Evolutionary conservation across 225 moss, liverwort and hornwort species (phyloP).

Genomic region (Neckera pumila): DNA sequence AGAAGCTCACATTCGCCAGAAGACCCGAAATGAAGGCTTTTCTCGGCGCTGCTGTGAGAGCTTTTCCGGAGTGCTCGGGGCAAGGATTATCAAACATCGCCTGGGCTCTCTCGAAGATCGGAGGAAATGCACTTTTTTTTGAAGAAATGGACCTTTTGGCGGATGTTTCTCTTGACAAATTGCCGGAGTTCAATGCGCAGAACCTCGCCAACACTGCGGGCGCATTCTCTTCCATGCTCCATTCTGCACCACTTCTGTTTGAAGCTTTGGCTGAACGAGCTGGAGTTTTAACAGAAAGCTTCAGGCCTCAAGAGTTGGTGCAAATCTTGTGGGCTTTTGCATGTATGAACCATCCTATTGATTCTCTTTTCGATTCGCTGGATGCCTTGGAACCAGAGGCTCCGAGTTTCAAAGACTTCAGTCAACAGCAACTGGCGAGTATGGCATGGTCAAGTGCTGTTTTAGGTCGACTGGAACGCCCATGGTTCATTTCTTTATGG

Average conservation of each 20-base stretch:
- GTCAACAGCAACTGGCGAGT: constrained; percentile 63
- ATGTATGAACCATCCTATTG: constrained; percentile 48
- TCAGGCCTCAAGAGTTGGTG: constrained; percentile 73
- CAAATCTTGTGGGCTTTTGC: constrained; percentile 95
- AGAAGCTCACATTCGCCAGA: constrained; percentile 65
- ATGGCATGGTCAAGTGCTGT: constrained; percentile 87
- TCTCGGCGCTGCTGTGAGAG: constrained; percentile 38
- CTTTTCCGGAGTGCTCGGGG: constrained; percentile 47
- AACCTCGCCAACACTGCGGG: constrained; percentile 78
- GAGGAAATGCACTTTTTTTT: constrained; percentile 52
- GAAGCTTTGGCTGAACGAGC: constrained; percentile 40
- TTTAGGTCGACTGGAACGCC: constrained; percentile 43
- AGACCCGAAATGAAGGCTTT: constrained; percentile 46
- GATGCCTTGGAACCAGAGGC: constrained; percentile 17
- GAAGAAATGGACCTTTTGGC: constrained; percentile 71
- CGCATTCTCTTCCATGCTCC: constrained; percentile 82
- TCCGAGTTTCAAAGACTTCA: constrained; percentile 21
- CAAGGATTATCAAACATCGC: constrained; percentile 86
- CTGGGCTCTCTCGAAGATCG: constrained; percentile 84
- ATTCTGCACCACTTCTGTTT: constrained; percentile 46
- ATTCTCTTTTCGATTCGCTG: constrained; percentile 42
- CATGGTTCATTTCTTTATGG: constrained; percentile 60
- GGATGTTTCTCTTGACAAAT: constrained; percentile 21
- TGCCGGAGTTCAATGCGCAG: constrained; percentile 58
- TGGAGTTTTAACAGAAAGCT: constrained; percentile 11